Base-by-base conservation (phyloP, 495 filamentous ascomycete species). In the Neurospora sp. region DNA sequence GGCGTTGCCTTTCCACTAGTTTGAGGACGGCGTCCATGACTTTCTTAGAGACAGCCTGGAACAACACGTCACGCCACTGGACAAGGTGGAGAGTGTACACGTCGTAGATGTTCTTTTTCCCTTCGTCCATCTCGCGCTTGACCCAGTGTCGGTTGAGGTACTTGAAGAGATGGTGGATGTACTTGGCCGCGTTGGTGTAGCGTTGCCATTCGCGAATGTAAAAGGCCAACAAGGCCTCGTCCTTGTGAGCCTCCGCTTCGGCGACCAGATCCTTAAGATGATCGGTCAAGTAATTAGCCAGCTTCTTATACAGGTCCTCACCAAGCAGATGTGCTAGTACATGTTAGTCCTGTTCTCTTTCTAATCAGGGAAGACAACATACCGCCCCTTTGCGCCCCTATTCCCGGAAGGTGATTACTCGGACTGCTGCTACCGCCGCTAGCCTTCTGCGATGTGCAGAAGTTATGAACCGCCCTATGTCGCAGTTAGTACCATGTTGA, bases 111-210 rank as follows among this genome's bases (percentile, higher is more conserved):
- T 94, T 91, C 85, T 99, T 99, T 82, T 99, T 99, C 35, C 96
- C 96, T 80, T 99, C 96, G 75, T 99, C 96, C 82, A 99, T 97
- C 83, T 99, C 96, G 31, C 96, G 88, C 86, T 97, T 98, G 20
- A 99, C 96, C 96, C 96, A 99, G 82, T 99, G 96, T 59, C 96
- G 89, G 78, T 98, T 99, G 22, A 99, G 91, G 80, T 99, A 99
- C 48, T 91, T 87, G 87, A 99, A 99, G 4, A 98, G 83, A 81
- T 99, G 96, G 82, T 98, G 96, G 80, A 96, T 93, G 84, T 96
- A 98, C 81, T 95, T 96, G 46, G 94, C 96, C 5, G 94, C 96
- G 11, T 91, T 92, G 0, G 96, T 99, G 82, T 97, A 99, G 65
- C 96, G 90, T 71, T 92, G 87, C 96, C 96, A 99, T 84, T 99